Base-by-base conservation (phyloP, 768 basidiomycete genomes). In the Daedaleopsis nitida region DNA sequence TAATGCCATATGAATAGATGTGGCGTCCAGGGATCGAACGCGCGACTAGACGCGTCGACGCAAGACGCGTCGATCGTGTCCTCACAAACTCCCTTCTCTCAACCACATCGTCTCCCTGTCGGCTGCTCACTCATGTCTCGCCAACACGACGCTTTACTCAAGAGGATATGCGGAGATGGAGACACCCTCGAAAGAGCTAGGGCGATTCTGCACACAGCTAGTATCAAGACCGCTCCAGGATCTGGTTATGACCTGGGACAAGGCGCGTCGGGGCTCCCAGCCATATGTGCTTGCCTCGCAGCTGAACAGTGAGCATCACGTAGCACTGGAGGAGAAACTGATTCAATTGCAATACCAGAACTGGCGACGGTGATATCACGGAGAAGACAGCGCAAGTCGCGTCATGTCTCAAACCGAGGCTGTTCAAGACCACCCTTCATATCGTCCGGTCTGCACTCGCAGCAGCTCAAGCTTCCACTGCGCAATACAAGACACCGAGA, bases 231-330 rank as follows among this genome's bases (percentile, higher is more conserved):
- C 14, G 75, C 70, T 1, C 78, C 75, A 16, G 83, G 83, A n/a
- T 81, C 83, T 9, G 84, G 84, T 7, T 76, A 75, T 55, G 74
- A 79, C 19, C 60, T 84, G 3, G 75, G 78, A 4, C 62, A 76
- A 21, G 73, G 72, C 14, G 70, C 68, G 2, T 71, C 72, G 4
- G 83, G 80, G 21, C 58, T 84, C 34, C 75, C 81, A 17, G 82
- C 84, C 6, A 78, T 83, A 34, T 84, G 82, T 62, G 79, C 82
- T 27, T 75, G 76, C 55, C 68, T 86, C 50, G 82, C 83, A 23
- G 83, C 81, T 8, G 72, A 78, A 70, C 70, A 73, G 84, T 84
- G 59, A 45, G 68, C 59, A 12, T 2, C 17, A 5, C 27, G 17
- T 6, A 35, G 1, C 19, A 3, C 32, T 32, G 19, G 24, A 3